phyloP scores from a whole-genome alignment of 2,329 filamentous ascomycete genomes.

The Boeremia exigua region DNA sequence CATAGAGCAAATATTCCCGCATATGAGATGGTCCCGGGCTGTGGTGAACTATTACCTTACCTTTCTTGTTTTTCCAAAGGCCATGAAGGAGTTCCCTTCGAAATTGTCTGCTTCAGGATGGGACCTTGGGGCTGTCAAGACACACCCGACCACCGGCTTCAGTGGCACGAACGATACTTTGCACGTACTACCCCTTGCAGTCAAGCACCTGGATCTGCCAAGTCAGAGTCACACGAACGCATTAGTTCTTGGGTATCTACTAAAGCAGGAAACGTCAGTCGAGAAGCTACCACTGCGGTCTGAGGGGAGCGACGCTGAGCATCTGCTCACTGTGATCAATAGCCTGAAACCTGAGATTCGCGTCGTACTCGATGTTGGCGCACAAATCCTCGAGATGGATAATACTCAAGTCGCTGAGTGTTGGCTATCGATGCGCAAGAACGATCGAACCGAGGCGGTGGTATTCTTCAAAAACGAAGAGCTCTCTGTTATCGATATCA shows the following conservation, averaged over 20 bases:
- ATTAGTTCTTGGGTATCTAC: slow-evolving; percentile 64
- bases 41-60: slow-evolving; percentile 69
- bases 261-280: slow-evolving; percentile 52
- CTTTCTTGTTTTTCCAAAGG: slow-evolving; percentile 64
- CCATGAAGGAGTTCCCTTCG: slow-evolving; percentile 66
- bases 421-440: background rate
- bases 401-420: background rate
- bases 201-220: slow-evolving; percentile 63
- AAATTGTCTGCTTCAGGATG: slow-evolving; percentile 72
- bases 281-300: slow-evolving; percentile 1
- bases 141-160: slow-evolving; percentile 66
- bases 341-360: background rate
- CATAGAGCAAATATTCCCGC: slow-evolving; percentile 57
- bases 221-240: slow-evolving; percentile 71
- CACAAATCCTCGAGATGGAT: background rate
- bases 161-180: slow-evolving; percentile 72
- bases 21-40: slow-evolving; percentile 59
- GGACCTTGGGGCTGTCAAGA: slow-evolving; percentile 63
- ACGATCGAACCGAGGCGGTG: slow-evolving; percentile 38
- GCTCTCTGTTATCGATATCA: slow-evolving; percentile 59
- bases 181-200: slow-evolving; percentile 62
- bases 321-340: slow-evolving; percentile 56
- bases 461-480: slow-evolving; percentile 66
- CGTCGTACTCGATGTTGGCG: background rate
- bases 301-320: background rate